Percentiles rank a stretch among this genome's conserved stretches.
Evolutionary conservation across 2,329 filamentous ascomycete genomes (phyloP).

Genomic region (Albifimbria verrucaria): DNA sequence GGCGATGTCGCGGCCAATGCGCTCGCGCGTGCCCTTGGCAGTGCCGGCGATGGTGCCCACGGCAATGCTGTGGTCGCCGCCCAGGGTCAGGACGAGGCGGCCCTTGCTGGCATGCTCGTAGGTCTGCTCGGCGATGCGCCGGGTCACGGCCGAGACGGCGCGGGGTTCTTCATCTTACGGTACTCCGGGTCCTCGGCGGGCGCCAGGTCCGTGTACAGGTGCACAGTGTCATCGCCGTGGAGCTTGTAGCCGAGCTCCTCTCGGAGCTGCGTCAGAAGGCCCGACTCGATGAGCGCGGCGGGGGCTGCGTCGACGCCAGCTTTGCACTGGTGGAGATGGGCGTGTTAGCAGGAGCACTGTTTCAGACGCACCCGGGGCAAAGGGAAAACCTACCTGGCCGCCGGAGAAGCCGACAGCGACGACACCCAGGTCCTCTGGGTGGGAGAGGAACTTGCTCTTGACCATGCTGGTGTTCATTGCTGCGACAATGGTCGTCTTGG

Average conservation of each 20-base stretch:
- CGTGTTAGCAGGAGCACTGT: neutral
- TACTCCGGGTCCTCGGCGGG: conserved; percentile 72
- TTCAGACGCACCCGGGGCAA: neutral
- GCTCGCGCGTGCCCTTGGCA: conserved; percentile 80
- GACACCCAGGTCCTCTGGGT: conserved; percentile 78
- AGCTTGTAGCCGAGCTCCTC: conserved; percentile 87
- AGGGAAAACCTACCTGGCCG: conserved; percentile 68
- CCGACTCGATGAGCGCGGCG: conserved; percentile 81
- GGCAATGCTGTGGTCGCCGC: conserved; percentile 94
- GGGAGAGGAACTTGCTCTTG: conserved; percentile 72
- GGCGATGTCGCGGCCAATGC: conserved; percentile 77
- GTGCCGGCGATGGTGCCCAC: conserved; percentile 90
- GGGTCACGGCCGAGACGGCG: conserved; percentile 80
- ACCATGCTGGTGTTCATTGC: conserved; percentile 52
- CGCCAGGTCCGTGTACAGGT: conserved; percentile 74
- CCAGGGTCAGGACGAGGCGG: conserved; percentile 85
- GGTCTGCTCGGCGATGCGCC: conserved; percentile 76
- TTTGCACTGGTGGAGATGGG: conserved; percentile 62
- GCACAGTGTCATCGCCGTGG: conserved; percentile 77
- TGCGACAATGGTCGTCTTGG: neutral
- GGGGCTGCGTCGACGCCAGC: conserved; percentile 88
- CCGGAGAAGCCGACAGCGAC: conserved; percentile 96
- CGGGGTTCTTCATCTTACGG: conserved; percentile 94
- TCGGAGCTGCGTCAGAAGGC: conserved; percentile 78
- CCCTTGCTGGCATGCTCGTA: conserved; percentile 82